Evolutionary conservation across 306 rosid genomes (phyloP), one percentile per base, ranked within the genome.

Genomic region (Urtica urens): DNA sequence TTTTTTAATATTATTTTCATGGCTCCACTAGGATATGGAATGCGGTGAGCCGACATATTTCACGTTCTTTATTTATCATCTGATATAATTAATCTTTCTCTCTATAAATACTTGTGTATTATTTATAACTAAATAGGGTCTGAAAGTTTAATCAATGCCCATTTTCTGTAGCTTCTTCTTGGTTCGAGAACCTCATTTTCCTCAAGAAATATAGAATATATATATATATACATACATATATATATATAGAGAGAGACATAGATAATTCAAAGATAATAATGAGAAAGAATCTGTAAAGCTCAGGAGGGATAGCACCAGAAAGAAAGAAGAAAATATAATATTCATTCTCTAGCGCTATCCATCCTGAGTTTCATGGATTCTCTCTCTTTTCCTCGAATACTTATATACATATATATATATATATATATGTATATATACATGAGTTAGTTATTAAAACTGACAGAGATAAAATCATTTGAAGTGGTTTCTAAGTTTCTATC

Each of bases 231-330:
- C n/a, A n/a, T n/a, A n/a, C n/a, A n/a, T n/a, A n/a, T n/a, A n/a
- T n/a, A n/a, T n/a, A n/a, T n/a, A n/a, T n/a, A 28, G 10, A 28
- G 33, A 28, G 33, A 4, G 10, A 10, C 10, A 4, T 28, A 4
- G 33, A 10, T 28, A 4, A 10, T 28, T 28, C 33, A 28, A 28
- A 28, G 33, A 4, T 10, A 35, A 12, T 2, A 35, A 16, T 7
- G n/a, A 16, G 15, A 35, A 35, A 35, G 40, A 35, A 35, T 35
- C 40, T 35, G 40, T 35, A 13, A 35, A 35, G 40, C 40, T 35
- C 40, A 35, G 40, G 40, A 35, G 40, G 40, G 40, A 35, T 35
- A 35, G 40, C 40, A 35, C 40, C 40, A 35, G 40, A 35, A 28
- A 4, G 4, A 28, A 3, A 10, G n/a, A 10, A 3, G n/a, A 10